A percentile compares a stretch with the other conserved stretches of the same genome.
Conservation (phyloP, 2,329 filamentous ascomycete species). For the Hymenotorrendiella dingleyae region DNA sequence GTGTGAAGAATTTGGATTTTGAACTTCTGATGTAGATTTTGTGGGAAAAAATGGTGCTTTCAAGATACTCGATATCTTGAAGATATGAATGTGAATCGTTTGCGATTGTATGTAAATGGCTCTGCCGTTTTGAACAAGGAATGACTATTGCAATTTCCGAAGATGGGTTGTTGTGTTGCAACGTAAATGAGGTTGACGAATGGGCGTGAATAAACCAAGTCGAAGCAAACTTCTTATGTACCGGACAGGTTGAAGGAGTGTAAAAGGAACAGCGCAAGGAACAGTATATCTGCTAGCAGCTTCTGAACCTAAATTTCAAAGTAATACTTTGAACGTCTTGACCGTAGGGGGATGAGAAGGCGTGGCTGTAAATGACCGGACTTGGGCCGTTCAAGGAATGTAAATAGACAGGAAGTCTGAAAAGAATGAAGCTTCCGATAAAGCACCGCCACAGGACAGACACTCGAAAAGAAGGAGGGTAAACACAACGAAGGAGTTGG, state of each 20-base stretch:
- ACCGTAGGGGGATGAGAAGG: too few relatives aligned
- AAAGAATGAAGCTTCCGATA: too few relatives aligned
- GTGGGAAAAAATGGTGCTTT: not conserved
- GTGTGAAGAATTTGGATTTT: not conserved
- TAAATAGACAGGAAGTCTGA: too few relatives aligned
- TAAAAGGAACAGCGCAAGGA: too few relatives aligned
- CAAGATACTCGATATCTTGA: not conserved
- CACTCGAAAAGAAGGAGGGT: too few relatives aligned
- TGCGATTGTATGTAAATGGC: conserved; percentile 5
- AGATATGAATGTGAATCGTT: not conserved
- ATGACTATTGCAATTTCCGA: conserved; percentile 6
- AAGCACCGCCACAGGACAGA: too few relatives aligned
- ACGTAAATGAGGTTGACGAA: not conserved
- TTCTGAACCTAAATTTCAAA: too few relatives aligned
- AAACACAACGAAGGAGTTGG: too few relatives aligned
- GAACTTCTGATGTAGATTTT: not conserved
- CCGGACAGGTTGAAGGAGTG: conserved; percentile 1
- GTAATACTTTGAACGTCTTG: too few relatives aligned
- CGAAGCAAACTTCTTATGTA: not conserved
- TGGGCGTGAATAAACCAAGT: not conserved
- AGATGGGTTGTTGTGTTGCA: not conserved
- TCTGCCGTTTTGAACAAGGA: conserved; percentile 7
- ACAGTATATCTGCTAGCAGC: too few relatives aligned
- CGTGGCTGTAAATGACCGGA: too few relatives aligned
- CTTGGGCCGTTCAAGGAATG: too few relatives aligned